These are phyloP conservation scores for Colletotrichum viniferum DNA, from an alignment of 2,329 filamentous ascomycete species.

Conservation along the genomic window DNA sequence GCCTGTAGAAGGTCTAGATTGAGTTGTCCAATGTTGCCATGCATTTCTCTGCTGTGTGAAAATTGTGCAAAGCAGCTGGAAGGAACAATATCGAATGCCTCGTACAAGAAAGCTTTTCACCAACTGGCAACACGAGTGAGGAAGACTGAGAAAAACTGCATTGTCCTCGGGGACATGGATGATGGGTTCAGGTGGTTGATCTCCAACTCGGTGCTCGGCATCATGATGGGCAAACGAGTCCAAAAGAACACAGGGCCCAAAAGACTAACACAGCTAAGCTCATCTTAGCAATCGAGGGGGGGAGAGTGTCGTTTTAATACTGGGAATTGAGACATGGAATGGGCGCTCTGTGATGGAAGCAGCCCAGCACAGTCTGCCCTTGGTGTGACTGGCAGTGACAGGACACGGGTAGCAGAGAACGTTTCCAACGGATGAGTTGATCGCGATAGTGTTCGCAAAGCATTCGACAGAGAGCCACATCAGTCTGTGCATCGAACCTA, in stretches of 20 bases:
- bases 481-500: too few relatives aligned
- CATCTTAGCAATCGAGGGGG: not conserved
- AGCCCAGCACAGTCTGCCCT: not conserved
- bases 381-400: not conserved
- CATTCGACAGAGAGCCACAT: too few relatives aligned
- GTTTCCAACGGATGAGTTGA: not conserved
- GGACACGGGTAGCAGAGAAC: not conserved
- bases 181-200: not conserved
- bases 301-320: fast-evolving
- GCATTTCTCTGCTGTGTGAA: fast-evolving
- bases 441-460: not conserved
- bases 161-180: not conserved
- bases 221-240: not conserved
- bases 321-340: not conserved
- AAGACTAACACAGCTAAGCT: not conserved
- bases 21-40: not conserved
- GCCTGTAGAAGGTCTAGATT: not conserved
- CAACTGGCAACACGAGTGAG: not conserved
- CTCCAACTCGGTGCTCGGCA: not conserved
- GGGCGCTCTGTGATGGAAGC: not conserved
- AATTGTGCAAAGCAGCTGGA: fast-evolving
- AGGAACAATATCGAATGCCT: not conserved
- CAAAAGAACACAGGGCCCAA: fast-evolving
- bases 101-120: fast-evolving
- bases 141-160: not conserved